phyloP scores from a whole-genome alignment of 1,284 basidiomycete genomes.

The Schizophyllum amplum region DNA sequence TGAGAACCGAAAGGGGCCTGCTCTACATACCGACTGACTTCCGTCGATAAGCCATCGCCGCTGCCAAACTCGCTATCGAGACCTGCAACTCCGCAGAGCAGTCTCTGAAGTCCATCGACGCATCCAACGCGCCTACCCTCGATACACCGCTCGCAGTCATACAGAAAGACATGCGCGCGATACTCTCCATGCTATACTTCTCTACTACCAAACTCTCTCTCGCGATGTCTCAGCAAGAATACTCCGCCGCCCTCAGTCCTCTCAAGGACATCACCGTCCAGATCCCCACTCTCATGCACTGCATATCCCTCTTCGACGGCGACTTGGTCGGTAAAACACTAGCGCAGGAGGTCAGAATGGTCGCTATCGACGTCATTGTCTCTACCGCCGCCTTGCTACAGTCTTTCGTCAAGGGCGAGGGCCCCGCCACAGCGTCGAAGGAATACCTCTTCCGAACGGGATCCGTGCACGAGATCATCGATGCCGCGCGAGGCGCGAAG shows the following conservation, averaged over 20 bases:
- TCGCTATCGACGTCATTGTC: conserved; percentile 39
- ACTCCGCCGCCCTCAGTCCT: conserved; percentile 44
- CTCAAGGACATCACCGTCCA: conserved; percentile 51
- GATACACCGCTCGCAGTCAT: conserved; percentile 27
- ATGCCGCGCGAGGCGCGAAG: conserved; percentile 34
- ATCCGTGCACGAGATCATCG: conserved; percentile 57
- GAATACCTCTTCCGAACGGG: conserved; percentile 58
- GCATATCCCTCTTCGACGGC: conserved; percentile 42
- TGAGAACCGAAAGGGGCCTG: background rate
- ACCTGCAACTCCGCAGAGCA: conserved; percentile 38
- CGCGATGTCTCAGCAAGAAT: conserved; percentile 46
- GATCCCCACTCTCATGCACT: conserved; percentile 49
- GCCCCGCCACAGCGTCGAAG: conserved; percentile 19
- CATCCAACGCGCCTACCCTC: conserved; percentile 17
- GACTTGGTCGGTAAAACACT: conserved; percentile 44
- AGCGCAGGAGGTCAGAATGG: conserved; percentile 35
- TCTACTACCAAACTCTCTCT: conserved; percentile 59
- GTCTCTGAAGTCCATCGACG: conserved; percentile 10
- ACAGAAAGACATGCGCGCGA: conserved; percentile 48
- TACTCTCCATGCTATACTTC: conserved; percentile 55
- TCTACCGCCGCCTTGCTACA: conserved; percentile 33
- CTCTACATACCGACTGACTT: background rate
- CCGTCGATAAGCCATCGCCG: background rate
- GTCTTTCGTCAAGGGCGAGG: conserved; percentile 26
- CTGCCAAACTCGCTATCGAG: conserved; percentile 15